Conservation (phyloP, 306 rosid genomes). For the Prunus fruticosa region DNA sequence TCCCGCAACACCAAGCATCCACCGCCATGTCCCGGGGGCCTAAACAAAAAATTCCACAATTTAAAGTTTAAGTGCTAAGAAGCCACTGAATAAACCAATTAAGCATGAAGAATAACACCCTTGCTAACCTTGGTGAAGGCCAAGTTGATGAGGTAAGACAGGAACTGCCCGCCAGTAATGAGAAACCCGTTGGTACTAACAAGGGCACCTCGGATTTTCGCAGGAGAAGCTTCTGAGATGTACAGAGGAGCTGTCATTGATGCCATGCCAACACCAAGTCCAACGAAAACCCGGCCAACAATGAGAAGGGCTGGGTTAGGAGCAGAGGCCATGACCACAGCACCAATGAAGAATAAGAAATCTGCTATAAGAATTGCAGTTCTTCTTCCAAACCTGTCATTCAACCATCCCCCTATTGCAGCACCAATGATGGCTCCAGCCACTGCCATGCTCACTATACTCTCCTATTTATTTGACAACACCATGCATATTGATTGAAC, state of each 20-base stretch:
- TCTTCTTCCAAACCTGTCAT: too few relatives aligned
- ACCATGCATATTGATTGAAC: too few relatives aligned
- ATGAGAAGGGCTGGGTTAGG: too few relatives aligned
- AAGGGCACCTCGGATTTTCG: slow-evolving; percentile 64
- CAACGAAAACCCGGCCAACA: too few relatives aligned
- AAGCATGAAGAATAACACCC: not conserved
- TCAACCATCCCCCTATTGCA: too few relatives aligned
- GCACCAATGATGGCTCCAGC: too few relatives aligned
- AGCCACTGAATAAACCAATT: not conserved
- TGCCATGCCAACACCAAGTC: slow-evolving; percentile 34
- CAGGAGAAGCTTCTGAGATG: slow-evolving; percentile 65
- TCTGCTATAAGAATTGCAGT: too few relatives aligned
- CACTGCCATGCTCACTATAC: too few relatives aligned
- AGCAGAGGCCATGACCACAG: too few relatives aligned
- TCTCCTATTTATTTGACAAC: too few relatives aligned
- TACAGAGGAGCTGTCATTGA: slow-evolving; percentile 69
- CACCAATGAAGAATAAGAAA: too few relatives aligned
- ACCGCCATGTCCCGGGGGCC: slow-evolving; percentile 65
- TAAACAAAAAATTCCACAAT: slow-evolving; percentile 5
- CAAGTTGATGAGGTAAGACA: slow-evolving; percentile 65
- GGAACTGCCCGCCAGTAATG: slow-evolving; percentile 68
- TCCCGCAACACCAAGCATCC: slow-evolving; percentile 77
- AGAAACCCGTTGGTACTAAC: slow-evolving; percentile 60
- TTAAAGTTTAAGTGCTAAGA: not conserved
- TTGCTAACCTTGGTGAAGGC: slow-evolving; percentile 50